Base-by-base conservation (phyloP, 148 eudicot genomes). In the Suaeda aralocaspica region DNA sequence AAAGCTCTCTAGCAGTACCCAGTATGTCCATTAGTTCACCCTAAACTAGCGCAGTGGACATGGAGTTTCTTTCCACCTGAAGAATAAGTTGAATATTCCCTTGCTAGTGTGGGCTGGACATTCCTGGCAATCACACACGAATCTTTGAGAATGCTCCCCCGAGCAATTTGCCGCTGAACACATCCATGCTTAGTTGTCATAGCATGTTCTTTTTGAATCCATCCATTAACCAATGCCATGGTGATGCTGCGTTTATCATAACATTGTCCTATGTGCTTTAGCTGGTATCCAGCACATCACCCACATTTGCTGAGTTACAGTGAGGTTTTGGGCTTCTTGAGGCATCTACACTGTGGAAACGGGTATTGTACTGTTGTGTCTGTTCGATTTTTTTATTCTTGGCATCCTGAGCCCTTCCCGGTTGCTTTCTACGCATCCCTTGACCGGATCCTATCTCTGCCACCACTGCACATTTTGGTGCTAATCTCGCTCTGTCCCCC, bases 301-400 rank as follows among this genome's bases (percentile, higher is more conserved):
- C 46, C 68, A 68, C 41, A 39, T 64, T 64, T 51, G 77, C 72
- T 69, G 53, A 50, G 63, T 72, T 28, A 80, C 79, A 44, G 81
- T 88, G 8, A 77, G 66, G 77, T 86, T 85, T 34, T 72, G 81
- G 60, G 87, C 70, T 55, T 82, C 84, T 79, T 81, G 79, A 22
- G 83, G 73, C 97, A 92, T 74, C 80, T 78, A 75, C 97, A 92
- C 57, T 85, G 87, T 9, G 92, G 97, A 72, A 85, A 84, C 58
- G 97, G 97, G 71, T 84, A 77, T 49, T 81, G 87, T 30, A 92
- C 56, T 18, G 96, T 74, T 74, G 70, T 84, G 87, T 75, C 91
- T 74, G 41, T 81, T 87, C 58, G 86, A 84, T 75, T 84, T 89
- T 61, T 75, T 78, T 44, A 77, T 76, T 73, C 82, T 81, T 34